These are phyloP conservation scores for Cercospora zeina DNA, from an alignment of 2,329 filamentous ascomycete genomes.

Conservation along the genomic window DNA sequence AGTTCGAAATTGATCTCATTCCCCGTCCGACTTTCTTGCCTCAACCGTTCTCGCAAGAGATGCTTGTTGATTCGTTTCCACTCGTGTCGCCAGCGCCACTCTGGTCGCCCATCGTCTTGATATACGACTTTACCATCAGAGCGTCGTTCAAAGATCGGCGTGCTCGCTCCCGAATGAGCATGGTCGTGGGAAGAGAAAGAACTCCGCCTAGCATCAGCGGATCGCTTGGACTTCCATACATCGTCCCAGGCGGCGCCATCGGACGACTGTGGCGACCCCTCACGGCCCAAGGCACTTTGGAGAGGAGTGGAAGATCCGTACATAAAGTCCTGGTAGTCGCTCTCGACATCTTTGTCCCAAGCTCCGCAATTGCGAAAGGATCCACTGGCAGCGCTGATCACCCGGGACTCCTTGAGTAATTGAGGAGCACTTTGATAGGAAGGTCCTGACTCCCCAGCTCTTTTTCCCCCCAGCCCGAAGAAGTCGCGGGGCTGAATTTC, in stretches of 20 bases:
- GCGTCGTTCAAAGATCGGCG: conserved; percentile 13
- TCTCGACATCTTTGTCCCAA: conserved; percentile 9
- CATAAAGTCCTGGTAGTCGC: conserved; percentile 14
- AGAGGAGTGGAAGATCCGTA: not conserved
- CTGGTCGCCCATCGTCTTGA: conserved; percentile 13
- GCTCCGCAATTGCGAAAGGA: conserved; percentile 5
- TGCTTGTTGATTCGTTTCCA: conserved; percentile 19
- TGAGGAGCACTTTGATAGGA: conserved; percentile 4
- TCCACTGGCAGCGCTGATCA: not conserved
- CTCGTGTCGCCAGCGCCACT: conserved; percentile 22
- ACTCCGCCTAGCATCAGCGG: not conserved
- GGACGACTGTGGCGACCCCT: not conserved
- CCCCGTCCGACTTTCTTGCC: not conserved
- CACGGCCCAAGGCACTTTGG: not conserved
- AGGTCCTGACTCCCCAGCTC: conserved; percentile 6
- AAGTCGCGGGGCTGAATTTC: conserved; percentile 14
- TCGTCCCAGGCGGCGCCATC: conserved; percentile 5
- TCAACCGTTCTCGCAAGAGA: not conserved
- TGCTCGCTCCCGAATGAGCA: not conserved
- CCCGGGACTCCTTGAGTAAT: not conserved
- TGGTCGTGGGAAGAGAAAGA: not conserved
- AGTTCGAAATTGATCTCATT: conserved; percentile 7
- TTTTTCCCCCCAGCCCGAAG: conserved; percentile 19
- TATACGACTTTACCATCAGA: conserved; percentile 20
- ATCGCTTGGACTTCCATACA: not conserved